Percentiles rank a stretch among this genome's conserved stretches.
phyloP scores from a whole-genome alignment of 148 eudicot genomes.

The Rhododendron henanense region DNA sequence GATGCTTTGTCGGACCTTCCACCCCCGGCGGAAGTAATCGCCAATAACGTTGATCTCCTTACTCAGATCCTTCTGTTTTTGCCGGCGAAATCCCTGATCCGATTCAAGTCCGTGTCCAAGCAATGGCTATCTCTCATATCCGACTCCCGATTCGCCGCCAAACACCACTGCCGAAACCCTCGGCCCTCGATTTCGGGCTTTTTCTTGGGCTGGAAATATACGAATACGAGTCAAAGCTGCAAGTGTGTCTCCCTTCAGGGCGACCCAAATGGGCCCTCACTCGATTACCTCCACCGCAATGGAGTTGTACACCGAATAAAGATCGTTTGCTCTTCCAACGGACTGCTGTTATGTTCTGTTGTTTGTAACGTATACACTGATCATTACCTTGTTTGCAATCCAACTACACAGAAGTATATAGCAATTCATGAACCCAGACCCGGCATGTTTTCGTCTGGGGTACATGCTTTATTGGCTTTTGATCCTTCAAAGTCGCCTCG shows the following conservation, averaged over 20 bases:
- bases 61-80: background rate
- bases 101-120: constrained; percentile 3
- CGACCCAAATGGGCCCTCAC: background rate
- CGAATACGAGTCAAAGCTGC: no score
- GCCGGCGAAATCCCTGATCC: background rate
- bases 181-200: background rate
- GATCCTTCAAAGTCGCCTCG: background rate
- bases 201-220: background rate
- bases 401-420: background rate
- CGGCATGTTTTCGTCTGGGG: background rate
- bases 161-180: background rate
- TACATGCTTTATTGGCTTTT: background rate
- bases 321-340: background rate
- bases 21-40: background rate
- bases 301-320: background rate
- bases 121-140: constrained; percentile 1
- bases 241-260: background rate
- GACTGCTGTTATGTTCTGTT: background rate
- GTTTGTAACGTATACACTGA: background rate
- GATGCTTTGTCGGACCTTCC: background rate
- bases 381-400: background rate
- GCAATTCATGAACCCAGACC: background rate
- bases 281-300: background rate
- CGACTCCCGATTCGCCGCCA: background rate
- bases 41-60: background rate